Evolutionary conservation across 2,329 filamentous ascomycete genomes (phyloP), one percentile per base, ranked within the genome.

Genomic region (Alternaria longipes): DNA sequence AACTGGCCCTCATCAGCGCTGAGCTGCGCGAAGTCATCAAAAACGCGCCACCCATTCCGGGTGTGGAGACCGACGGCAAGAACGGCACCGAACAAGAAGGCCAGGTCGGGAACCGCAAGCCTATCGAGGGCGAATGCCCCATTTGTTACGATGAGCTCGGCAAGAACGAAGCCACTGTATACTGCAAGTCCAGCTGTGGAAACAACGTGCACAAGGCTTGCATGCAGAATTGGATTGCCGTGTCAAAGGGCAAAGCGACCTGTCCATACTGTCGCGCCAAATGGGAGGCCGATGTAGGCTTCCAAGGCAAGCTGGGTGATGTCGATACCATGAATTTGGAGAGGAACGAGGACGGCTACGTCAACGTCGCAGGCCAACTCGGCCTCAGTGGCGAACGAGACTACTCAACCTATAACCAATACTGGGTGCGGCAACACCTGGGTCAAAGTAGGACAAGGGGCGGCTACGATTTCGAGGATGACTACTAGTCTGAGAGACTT

Each of bases 141-240:
- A 86, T 90, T 63, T 90, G 88, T 56, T 77, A 77, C 36, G 69
- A 69, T 44, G 71, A 76, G n/a, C 69, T 77, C 30, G 60, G 70
- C 1, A 72, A 72, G 3, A 80, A 80, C 4, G 73, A 78, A 50
- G 57, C 66, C 3, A 74, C 74, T 30, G 74, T 76, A 3, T 90
- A 86, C 82, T 90, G 88, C 75, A 84, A 84, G 68, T 83, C 83
- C 0, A 81, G 84, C 3, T 90, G 88, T 66, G 87, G 87, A 18
- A 88, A 89, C 74, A 89, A 89, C 67, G 77, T 89, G n/a, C 86
- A 89, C 72, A 82, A 83, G 60, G 69, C 74, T 1, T 89, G 87
- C 66, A 88, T 89, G 72, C 74, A 84, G 56, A 80, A 83, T 61
- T 89, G 86, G 86, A 72, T 73, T 8, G 59, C 69, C 3, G 64